Evolutionary conservation across 805 yeast species (phyloP).

Genomic region (Jamesozyma lodderae): DNA sequence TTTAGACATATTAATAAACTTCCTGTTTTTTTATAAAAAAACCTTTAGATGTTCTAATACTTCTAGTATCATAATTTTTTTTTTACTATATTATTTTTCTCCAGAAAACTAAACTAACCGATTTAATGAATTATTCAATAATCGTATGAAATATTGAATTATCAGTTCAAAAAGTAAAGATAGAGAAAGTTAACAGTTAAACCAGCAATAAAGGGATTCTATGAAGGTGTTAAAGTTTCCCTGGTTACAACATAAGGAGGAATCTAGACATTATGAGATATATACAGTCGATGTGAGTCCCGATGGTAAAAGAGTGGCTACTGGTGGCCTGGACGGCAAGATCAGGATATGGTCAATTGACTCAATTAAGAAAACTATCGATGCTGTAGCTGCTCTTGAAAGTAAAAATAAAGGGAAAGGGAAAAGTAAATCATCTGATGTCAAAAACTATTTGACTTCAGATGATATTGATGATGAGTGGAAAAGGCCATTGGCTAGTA

Average conservation of each 20-base stretch:
- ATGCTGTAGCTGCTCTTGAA: no score
- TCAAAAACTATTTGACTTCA: slow-evolving; percentile 4
- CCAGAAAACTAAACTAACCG: no score
- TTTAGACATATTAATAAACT: neutral
- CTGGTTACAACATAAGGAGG: slow-evolving; percentile 71
- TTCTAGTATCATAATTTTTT: no score
- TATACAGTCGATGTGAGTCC: slow-evolving; percentile 74
- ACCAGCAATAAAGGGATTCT: slow-evolving; percentile 4
- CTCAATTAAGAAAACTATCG: slow-evolving; percentile 38
- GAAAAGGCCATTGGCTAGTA: slow-evolving; percentile 63
- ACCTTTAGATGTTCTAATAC: no score
- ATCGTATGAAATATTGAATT: no score
- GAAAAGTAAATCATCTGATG: neutral
- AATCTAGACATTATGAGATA: slow-evolving; percentile 70
- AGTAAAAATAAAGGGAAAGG: no score
- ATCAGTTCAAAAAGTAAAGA: neutral
- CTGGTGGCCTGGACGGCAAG: slow-evolving; percentile 92
- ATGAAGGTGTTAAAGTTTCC: slow-evolving; percentile 65
- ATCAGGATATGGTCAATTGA: slow-evolving; percentile 79
- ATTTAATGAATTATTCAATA: no score
- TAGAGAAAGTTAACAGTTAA: neutral
- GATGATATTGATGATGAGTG: slow-evolving; percentile 13
- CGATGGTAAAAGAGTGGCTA: slow-evolving; percentile 77
- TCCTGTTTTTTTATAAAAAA: neutral
- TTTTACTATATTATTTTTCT: no score